These are phyloP conservation scores for Raphanus hybrid DNA, from an alignment of 441 rosid genomes.

Conservation along the genomic window DNA sequence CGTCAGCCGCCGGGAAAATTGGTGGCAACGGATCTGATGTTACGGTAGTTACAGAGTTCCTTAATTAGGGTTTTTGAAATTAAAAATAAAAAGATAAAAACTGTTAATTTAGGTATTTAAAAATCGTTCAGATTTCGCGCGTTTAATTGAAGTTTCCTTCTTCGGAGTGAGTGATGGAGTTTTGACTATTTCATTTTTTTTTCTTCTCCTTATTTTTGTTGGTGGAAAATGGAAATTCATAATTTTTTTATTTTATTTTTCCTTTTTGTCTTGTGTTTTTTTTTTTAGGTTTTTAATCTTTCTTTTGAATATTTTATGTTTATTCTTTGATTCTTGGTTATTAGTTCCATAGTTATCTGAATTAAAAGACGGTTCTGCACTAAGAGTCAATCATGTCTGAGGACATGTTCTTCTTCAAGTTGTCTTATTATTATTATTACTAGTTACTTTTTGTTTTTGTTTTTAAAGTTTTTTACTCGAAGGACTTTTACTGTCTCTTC, in stretches of 20 bases:
- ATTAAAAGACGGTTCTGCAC: conserved; percentile 46
- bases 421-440: conserved; percentile 64
- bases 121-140: conserved; percentile 53
- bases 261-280: conserved; percentile 27
- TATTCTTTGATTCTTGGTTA: conserved; percentile 43
- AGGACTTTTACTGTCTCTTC: conserved; percentile 46
- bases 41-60: conserved; percentile 47
- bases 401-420: conserved; percentile 47
- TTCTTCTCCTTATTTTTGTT: conserved; percentile 10
- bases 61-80: not conserved
- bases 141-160: conserved; percentile 37
- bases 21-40: conserved; percentile 55
- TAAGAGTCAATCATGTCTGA: conserved; percentile 49
- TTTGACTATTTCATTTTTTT: conserved; percentile 57
- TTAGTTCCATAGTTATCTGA: conserved; percentile 44
- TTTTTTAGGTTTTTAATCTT: conserved; percentile 21
- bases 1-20: conserved; percentile 48
- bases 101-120: conserved; percentile 9
- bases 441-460: conserved; percentile 12
- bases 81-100: not conserved
- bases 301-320: conserved; percentile 24
- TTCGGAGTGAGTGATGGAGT: conserved; percentile 41
- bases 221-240: conserved; percentile 43
- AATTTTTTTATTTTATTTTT: conserved; percentile 10
- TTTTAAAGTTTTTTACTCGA: conserved; percentile 34